These are phyloP conservation scores for Pythium sp. DNA, from an alignment of 352 stramenopile genomes.

Conservation along the genomic window DNA sequence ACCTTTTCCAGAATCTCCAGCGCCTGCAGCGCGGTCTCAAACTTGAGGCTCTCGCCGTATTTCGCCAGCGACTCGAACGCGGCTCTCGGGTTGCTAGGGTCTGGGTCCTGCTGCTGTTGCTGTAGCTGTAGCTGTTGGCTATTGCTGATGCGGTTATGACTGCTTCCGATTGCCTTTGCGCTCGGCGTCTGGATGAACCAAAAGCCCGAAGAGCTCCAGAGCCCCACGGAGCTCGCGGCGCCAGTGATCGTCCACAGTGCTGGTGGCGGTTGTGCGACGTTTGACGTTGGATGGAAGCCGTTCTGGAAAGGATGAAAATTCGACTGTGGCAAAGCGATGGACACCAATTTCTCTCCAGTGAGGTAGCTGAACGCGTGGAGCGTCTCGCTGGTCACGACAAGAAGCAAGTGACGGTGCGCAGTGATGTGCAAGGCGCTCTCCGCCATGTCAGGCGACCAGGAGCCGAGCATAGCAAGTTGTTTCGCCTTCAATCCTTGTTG, in stretches of 20 bases:
- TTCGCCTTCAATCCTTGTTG: conserved; percentile 11
- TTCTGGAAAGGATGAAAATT: not conserved
- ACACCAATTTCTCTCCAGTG: conserved; percentile 38
- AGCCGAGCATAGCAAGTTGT: conserved; percentile 26
- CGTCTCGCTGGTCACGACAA: conserved; percentile 19
- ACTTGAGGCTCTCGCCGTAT: conserved; percentile 50
- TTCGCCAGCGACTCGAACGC: conserved; percentile 42
- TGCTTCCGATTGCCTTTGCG: conserved; percentile 39
- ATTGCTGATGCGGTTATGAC: conserved; percentile 5
- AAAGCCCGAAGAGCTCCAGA: conserved; percentile 54
- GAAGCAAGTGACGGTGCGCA: conserved; percentile 43
- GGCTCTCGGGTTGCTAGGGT: conserved; percentile 20
- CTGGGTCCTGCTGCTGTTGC: not conserved
- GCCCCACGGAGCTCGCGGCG: conserved; percentile 46
- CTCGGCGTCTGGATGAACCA: conserved; percentile 62
- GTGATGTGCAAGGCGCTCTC: conserved; percentile 23
- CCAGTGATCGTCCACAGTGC: conserved; percentile 51
- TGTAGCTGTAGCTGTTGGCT: not conserved
- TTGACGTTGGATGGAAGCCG: not conserved
- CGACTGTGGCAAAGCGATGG: conserved; percentile 29
- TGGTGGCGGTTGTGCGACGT: conserved; percentile 7
- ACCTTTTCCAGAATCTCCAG: conserved; percentile 57
- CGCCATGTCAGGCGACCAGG: conserved; percentile 19
- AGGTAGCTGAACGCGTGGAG: conserved; percentile 57
- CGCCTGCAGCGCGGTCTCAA: conserved; percentile 57